Base-by-base conservation (phyloP, 2,329 filamentous ascomycete species). In the Cordyceps tenuipes region DNA sequence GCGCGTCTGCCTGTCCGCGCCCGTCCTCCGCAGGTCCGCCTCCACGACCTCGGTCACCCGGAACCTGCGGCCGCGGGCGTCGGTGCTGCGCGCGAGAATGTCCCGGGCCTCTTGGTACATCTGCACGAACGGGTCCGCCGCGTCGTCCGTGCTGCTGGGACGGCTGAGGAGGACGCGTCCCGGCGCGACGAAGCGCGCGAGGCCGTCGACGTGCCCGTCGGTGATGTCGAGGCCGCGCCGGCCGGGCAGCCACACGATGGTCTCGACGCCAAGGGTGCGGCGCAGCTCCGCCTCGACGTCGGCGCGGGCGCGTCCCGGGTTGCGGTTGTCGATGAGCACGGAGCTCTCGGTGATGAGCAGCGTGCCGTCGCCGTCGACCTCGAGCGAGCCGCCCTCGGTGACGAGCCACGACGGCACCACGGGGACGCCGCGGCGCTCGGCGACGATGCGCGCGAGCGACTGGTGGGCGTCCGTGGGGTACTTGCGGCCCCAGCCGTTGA, bases 401-500 rank as follows among this genome's bases (percentile, higher is more conserved):
- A 66, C 53, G 6, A 65, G 61, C 7, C 62, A 56, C 1, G 57
- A 54, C 2, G 60, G 31, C 4, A 65, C 29, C 0, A 56, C 49
- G 31, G 58, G 51, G 1, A 62, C 31, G 51, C 23, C 34, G 47
- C n/a, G 56, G 1, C 53, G 29, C 0, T 19, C 23, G 4, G 65
- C 47, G 2, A 66, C 53, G 9, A 31, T 60, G 4, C 57, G 44
- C 2, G 69, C 65, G 2, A 67, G 59, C 10, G 7, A 41, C 2
- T 41, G 9, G 39, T 59, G 39, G 52, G 13, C 39, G 15, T 4
- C 62, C 44, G 53, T 61, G 8, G 58, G 55, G 10, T 64, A 56
- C 29, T 65, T 69, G 1, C 54, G 53, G 0, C 69, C 69, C 69
- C 69, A 71, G 47, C 66, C 64, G 29, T 71, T 71, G 58, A 71